Evolutionary conservation across 2,329 filamentous ascomycete species (phyloP), one percentile per base, ranked within the genome.

Genomic region (Scytalidium lignicola): DNA sequence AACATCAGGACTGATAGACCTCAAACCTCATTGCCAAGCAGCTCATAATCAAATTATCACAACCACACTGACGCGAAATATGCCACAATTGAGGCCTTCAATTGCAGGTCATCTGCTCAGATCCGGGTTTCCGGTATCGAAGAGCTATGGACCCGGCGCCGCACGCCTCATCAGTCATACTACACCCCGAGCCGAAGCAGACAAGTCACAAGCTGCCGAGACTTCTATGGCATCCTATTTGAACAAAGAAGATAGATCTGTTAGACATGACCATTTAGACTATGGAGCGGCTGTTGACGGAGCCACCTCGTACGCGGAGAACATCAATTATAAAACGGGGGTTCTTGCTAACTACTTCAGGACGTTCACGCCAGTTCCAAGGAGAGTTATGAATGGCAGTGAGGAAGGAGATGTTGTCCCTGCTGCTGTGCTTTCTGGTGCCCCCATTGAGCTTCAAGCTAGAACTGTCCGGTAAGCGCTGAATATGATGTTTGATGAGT

Each of bases 391-490:
- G 80, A 86, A 96, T 65, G 93, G 91, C 62, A 95, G 86, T 65
- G 92, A 97, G 72, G 82, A 86, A 41, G 80, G 76, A 37, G 80
- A 86, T 3, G 74, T 82, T 51, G 78, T 93, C 40, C 82, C 91
- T 46, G 93, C 92, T 21, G 90, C 90, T 52, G 80, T 93, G 22
- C 77, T 96, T 26, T 97, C 93, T 3, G 93, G 92, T 45, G 93
- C 93, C 43, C 95, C 93, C 23, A 81, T 91, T 49, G 95, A 99
- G 67, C 81, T 99, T 17, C 91, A 99, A 74, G 91, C 88, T 55
- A 84, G 93, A 61, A 92, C 88, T 60, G 95, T 97, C 62, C 86
- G 92, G 91, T 96, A 83, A 55, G 78, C 46, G 32, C 21, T 4
- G n/a, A 9, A 13, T 5, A 7, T 4, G 32, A 37, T 7, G 12